Evolutionary conservation across 495 filamentous ascomycete genomes (phyloP), one percentile per base, ranked within the genome.

Genomic region (Cairneyella variabilis): DNA sequence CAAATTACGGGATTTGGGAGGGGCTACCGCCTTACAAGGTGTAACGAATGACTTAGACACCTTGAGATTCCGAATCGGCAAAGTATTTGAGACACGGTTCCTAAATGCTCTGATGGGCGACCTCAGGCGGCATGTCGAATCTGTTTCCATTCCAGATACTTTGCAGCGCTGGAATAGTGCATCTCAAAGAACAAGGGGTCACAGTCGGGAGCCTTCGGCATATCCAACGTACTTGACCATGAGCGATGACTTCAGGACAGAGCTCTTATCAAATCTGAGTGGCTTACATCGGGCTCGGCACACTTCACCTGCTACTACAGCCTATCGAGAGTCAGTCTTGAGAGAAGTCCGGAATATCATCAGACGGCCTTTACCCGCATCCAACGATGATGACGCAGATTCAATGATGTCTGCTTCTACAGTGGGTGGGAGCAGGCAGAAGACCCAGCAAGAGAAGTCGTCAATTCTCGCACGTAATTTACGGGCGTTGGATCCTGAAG

Each of bases 371-470:
- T 76, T 99, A 42, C 93, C 93, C 3, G 93, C 88, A 58, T 93
- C 90, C 28, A 91, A 81, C 61, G 92, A 96, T 49, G 92, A 97
- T 62, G 93, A 97, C 61, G 87, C 83, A 50, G 91, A 96, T 63
- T 95, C 90, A 2, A 82, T 90, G 68, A 83, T 91, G 64, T 99
- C 93, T 0, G 77, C 83, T 4, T 93, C 91, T 22, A 96, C 95
- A 0, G 76, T 88, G 62, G 80, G 79, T 40, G 76, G 76, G 12
- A 87, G 86, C 41, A 79, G 79, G 23, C 81, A 83, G 44, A 69
- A 83, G 38, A 88, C 79, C 23, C 85, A 90, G 58, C 88, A 95
- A 63, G 93, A 99, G 51, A 96, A 92, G 60, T 93, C 90, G 7
- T 81, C 86, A 8, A 85, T 88, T 26, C 76, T 97, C 21, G 91